phyloP scores from a whole-genome alignment of 164 flowering plant genomes.

The Malania oleifera region DNA sequence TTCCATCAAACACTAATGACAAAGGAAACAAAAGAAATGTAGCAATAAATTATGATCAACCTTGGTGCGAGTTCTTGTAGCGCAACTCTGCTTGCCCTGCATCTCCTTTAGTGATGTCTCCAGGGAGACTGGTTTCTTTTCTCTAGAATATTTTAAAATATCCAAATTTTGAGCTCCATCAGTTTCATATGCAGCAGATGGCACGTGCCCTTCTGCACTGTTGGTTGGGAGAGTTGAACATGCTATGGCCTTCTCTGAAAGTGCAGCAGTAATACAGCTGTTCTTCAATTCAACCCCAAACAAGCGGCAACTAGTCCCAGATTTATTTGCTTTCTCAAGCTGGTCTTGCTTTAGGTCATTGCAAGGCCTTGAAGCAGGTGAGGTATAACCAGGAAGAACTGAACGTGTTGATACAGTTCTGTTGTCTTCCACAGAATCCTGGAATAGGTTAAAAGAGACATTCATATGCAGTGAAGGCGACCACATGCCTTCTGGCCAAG shows the following conservation, averaged over 20 bases:
- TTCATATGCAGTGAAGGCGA: slow-evolving; percentile 17
- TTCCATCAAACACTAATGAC: neutral
- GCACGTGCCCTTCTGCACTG: slow-evolving; percentile 9
- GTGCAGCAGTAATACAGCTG: slow-evolving; percentile 15
- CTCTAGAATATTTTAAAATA: slow-evolving; percentile 17
- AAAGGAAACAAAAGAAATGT: neutral
- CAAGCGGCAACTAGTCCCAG: slow-evolving; percentile 53
- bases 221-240: neutral
- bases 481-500: slow-evolving; percentile 20
- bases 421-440: slow-evolving; percentile 23
- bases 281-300: slow-evolving; percentile 69
- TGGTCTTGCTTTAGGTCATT: slow-evolving; percentile 17
- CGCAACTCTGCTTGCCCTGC: slow-evolving; percentile 25
- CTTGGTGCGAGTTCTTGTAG: slow-evolving; percentile 52
- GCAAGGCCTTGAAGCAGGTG: slow-evolving; percentile 17
- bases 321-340: slow-evolving; percentile 33
- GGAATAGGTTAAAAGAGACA: slow-evolving; percentile 28
- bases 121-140: slow-evolving; percentile 16
- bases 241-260: slow-evolving; percentile 15
- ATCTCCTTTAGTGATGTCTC: slow-evolving; percentile 24
- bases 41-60: slow-evolving; percentile 16
- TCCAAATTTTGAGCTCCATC: slow-evolving; percentile 19
- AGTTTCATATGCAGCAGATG: slow-evolving; percentile 13
- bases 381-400: slow-evolving; percentile 7
- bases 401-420: slow-evolving; percentile 16